Conservation (phyloP, 2,329 filamentous ascomycete genomes). For the Microsporum ferrugineum region DNA sequence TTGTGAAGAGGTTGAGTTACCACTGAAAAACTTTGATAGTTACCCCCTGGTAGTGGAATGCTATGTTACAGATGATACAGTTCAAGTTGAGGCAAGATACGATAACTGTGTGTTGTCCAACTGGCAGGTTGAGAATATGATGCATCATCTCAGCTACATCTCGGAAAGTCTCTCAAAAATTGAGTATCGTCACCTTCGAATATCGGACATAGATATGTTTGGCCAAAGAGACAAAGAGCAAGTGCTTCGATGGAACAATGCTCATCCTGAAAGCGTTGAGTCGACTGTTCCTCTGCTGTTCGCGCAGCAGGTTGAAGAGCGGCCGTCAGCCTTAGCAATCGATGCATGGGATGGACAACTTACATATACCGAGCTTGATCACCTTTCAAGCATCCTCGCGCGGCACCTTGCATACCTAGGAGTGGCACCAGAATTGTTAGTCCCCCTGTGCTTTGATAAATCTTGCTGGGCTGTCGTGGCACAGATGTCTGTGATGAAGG, state of each 20-base stretch:
- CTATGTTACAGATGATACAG: conserved; percentile 42
- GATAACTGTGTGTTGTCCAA: neutral
- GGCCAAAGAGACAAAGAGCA: conserved; percentile 21
- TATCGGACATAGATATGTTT: conserved; percentile 12
- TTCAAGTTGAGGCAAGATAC: conserved; percentile 36
- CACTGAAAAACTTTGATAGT: neutral
- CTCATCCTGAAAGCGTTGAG: conserved; percentile 30
- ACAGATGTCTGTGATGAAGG: neutral
- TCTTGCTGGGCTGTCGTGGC: conserved; percentile 11
- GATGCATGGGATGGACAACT: conserved; percentile 25
- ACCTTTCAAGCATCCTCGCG: conserved; percentile 28
- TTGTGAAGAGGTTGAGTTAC: neutral
- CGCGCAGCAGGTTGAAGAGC: conserved; percentile 21
- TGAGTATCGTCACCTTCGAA: conserved; percentile 10
- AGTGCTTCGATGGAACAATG: conserved; percentile 8
- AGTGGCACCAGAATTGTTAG: conserved; percentile 23
- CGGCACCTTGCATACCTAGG: conserved; percentile 25
- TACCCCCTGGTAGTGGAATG: conserved; percentile 50
- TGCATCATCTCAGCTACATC: conserved; percentile 8
- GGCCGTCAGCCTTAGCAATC: conserved; percentile 10
- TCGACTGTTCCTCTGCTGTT: conserved; percentile 19
- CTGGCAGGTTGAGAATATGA: neutral
- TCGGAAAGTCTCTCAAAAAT: conserved; percentile 13
- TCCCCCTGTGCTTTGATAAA: conserved; percentile 14
- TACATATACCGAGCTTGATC: conserved; percentile 28